A percentile compares a stretch with the other conserved stretches of the same genome.
Evolutionary conservation across 352 stramenopile genomes (phyloP).

Genomic region (Globisporangium nodosum): DNA sequence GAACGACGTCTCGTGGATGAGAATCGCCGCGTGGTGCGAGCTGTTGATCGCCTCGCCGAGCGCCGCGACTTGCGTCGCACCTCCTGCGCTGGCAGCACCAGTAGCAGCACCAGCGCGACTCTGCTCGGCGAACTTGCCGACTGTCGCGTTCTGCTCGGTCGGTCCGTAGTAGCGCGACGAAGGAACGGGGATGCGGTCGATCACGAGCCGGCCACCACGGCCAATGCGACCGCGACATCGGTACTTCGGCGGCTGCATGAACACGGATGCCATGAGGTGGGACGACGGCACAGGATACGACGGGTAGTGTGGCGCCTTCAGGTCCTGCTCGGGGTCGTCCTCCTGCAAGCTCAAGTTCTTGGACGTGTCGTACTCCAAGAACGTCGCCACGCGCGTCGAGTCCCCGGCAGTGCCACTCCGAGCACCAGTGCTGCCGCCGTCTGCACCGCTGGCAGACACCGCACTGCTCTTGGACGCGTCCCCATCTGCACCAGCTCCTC

Average conservation of each 20-base stretch:
- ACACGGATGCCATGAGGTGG: slow-evolving; percentile 58
- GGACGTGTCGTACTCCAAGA: slow-evolving; percentile 76
- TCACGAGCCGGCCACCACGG: slow-evolving; percentile 60
- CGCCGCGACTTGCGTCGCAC: slow-evolving; percentile 12
- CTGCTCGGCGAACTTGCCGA: slow-evolving; percentile 7
- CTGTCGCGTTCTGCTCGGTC: slow-evolving; percentile 41
- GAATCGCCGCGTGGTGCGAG: slow-evolving; percentile 40
- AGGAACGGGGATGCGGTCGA: slow-evolving; percentile 67
- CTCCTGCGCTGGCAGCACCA: slow-evolving; percentile 2
- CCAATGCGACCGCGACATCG: slow-evolving; percentile 65
- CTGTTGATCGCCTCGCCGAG: slow-evolving; percentile 35
- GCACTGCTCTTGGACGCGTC: neutral
- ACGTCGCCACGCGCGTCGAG: slow-evolving; percentile 22
- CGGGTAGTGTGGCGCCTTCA: slow-evolving; percentile 34
- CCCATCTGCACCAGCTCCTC: too few species aligned
- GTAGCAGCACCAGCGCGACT: neutral
- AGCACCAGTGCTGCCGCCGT: neutral
- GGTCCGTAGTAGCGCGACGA: slow-evolving; percentile 46
- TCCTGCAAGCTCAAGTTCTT: slow-evolving; percentile 54
- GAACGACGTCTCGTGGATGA: slow-evolving; percentile 64
- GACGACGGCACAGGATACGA: slow-evolving; percentile 63
- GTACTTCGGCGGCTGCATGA: slow-evolving; percentile 68
- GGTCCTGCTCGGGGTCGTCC: slow-evolving; percentile 15
- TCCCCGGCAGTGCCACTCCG: neutral
- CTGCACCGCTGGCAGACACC: neutral